Evolutionary conservation across 2,329 filamentous ascomycete species (phyloP).

Genomic region (Diatrype stigma): DNA sequence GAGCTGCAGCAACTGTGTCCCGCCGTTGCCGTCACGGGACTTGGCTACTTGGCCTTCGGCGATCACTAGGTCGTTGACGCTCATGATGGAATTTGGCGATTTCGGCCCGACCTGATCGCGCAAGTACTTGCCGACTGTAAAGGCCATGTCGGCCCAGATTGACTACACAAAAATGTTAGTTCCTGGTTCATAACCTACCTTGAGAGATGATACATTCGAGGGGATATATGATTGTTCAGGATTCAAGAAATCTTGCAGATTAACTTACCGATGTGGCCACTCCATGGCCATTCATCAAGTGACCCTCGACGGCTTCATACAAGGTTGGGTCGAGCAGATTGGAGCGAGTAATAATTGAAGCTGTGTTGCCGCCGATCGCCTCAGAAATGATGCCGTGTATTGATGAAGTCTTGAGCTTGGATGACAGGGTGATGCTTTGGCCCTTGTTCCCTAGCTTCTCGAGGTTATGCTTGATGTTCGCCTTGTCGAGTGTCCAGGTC

Average conservation of each 20-base stretch:
- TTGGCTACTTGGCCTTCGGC: slow-evolving; percentile 30
- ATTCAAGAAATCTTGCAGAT: background rate
- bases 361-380: slow-evolving; percentile 6
- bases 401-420: too few species aligned
- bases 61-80: slow-evolving; percentile 35
- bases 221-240: too few species aligned
- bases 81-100: slow-evolving; percentile 24
- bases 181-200: too few species aligned
- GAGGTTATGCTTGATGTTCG: slow-evolving; percentile 34
- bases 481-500: slow-evolving; percentile 68
- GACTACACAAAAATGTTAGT: slow-evolving; percentile 18
- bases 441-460: too few species aligned
- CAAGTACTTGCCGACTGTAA: slow-evolving; percentile 59
- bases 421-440: too few species aligned
- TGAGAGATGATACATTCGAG: too few species aligned
- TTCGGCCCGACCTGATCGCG: slow-evolving; percentile 42
- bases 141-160: slow-evolving; percentile 60
- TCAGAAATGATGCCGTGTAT: too few species aligned
- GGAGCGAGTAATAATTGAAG: slow-evolving; percentile 31
- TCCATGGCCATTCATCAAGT: slow-evolving; percentile 37
- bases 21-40: too few species aligned
- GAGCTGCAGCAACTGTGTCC: too few species aligned
- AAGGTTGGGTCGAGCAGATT: slow-evolving; percentile 37
- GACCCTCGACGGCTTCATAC: slow-evolving; percentile 33
- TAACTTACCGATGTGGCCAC: slow-evolving; percentile 40